Base-by-base conservation (phyloP, 2,329 filamentous ascomycete species). In the Pochonia chlamydosporia region DNA sequence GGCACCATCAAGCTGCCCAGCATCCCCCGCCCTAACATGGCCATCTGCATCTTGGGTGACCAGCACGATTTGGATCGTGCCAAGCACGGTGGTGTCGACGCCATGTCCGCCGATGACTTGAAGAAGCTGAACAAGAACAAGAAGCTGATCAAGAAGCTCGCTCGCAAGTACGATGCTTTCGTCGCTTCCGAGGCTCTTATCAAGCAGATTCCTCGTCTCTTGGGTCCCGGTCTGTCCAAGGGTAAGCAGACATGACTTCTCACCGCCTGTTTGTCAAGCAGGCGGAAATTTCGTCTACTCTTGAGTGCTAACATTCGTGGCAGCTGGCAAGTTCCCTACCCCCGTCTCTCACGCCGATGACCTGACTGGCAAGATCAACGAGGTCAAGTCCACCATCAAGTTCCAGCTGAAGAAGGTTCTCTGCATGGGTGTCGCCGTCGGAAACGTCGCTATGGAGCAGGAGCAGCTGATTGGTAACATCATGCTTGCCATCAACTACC, bases 101-200 rank as follows among this genome's bases (percentile, higher is more conserved):
- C 92, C 78, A 97, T 97, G 93, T 95, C 89, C 67, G 76, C 89
- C 60, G 93, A 99, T 67, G 93, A 99, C 76, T 79, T 99, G 78
- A 99, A 99, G 89, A 99, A 99, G 87, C 89, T 99, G 63, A 99
- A 99, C 87, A 99, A 99, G 89, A 99, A 99, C 89, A 97, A 99
- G 89, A 99, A 99, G 87, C 86, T 97, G 68, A 96, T 99, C 86
- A 99, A 99, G 90, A 99, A 99, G 87, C 88, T 99, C 61, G 93
- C 93, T 57, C 90, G 91, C 85, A 99, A 99, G 83, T 97, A 99
- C 85, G 93, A 99, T 76, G 93, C 93, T 64, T 99, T 99, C 79
- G 77, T 99, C 71, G 87, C 93, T 72, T 97, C 92, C 71, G 93
- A 99, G 70, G 79, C 87, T 68, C 79, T 99, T 69, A 96, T 99